phyloP scores from a whole-genome alignment of 2,329 filamentous ascomycete species.

The Colletotrichum salicis region DNA sequence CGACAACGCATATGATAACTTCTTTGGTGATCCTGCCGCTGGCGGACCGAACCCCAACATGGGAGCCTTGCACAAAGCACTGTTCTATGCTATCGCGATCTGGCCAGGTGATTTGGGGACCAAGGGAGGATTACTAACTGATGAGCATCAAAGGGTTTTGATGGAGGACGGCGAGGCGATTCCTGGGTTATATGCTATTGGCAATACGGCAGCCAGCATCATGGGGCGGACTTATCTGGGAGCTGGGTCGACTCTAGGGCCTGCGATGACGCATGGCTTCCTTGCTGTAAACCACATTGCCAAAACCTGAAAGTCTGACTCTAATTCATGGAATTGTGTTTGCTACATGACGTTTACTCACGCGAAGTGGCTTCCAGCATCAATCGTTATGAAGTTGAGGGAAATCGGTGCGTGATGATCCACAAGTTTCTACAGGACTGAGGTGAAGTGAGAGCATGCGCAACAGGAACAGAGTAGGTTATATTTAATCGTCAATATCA shows the following conservation, averaged over 20 bases:
- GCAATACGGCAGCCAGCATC: constrained; percentile 46
- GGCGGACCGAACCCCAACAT: constrained; percentile 12
- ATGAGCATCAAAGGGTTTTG: constrained; percentile 44
- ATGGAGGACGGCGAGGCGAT: constrained; percentile 38
- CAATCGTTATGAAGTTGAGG: too few species aligned
- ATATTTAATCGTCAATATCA: neutral
- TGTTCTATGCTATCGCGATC: constrained; percentile 44
- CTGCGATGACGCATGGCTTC: constrained; percentile 49
- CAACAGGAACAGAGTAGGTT: too few species aligned
- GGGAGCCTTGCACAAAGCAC: constrained; percentile 39
- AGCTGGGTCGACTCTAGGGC: constrained; percentile 48
- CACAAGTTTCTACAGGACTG: too few species aligned
- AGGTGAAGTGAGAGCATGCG: too few species aligned
- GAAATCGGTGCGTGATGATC: too few species aligned
- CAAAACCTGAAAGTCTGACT: neutral
- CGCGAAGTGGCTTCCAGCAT: too few species aligned
- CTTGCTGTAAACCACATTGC: constrained; percentile 36
- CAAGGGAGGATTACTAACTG: constrained; percentile 49
- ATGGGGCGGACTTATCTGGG: constrained; percentile 49
- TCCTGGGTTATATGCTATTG: constrained; percentile 47
- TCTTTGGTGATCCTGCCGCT: constrained; percentile 43
- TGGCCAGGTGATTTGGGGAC: constrained; percentile 51
- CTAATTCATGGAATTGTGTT: too few species aligned
- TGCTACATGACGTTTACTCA: too few species aligned
- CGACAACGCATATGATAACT: constrained; percentile 43